phyloP scores from a whole-genome alignment of 192 early-diverging fungal species.

The Spizellomyces sp. region DNA sequence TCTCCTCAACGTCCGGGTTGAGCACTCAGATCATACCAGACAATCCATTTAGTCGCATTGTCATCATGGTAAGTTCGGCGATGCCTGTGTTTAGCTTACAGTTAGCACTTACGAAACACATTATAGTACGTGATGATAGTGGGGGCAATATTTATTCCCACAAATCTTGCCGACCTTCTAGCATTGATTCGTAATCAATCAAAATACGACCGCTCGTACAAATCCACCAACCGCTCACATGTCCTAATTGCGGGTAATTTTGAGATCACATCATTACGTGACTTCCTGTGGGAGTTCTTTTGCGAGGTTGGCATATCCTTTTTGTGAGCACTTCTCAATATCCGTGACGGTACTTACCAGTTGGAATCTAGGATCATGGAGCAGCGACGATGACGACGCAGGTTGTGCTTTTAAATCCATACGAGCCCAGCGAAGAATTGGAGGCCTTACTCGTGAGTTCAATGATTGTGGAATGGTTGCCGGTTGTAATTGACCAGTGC shows the following conservation, averaged over 20 bases:
- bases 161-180: constrained; percentile 65
- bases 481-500: too few relatives aligned
- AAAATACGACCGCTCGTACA: constrained; percentile 59
- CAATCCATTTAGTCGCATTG: constrained; percentile 31
- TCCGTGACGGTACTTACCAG: background rate
- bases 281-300: constrained; percentile 79
- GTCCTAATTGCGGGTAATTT: constrained; percentile 70
- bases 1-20: constrained; percentile 63
- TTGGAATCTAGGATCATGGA: constrained; percentile 59
- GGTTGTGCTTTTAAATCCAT: constrained; percentile 68
- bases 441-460: constrained; percentile 31
- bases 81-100: background rate
- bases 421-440: constrained; percentile 40
- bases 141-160: constrained; percentile 71
- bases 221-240: constrained; percentile 47
- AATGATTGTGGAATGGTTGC: too few relatives aligned
- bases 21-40: constrained; percentile 67
- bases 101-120: constrained; percentile 57
- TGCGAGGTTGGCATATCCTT: constrained; percentile 50
- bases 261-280: constrained; percentile 54
- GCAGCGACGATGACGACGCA: constrained; percentile 62
- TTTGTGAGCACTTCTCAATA: background rate
- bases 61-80: constrained; percentile 22
- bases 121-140: constrained; percentile 68
- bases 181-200: constrained; percentile 59